A percentile compares a stretch with the other conserved stretches of the same genome.
Evolutionary conservation across 345 rosid genomes (phyloP).

Genomic region (Linum usitatissimum): DNA sequence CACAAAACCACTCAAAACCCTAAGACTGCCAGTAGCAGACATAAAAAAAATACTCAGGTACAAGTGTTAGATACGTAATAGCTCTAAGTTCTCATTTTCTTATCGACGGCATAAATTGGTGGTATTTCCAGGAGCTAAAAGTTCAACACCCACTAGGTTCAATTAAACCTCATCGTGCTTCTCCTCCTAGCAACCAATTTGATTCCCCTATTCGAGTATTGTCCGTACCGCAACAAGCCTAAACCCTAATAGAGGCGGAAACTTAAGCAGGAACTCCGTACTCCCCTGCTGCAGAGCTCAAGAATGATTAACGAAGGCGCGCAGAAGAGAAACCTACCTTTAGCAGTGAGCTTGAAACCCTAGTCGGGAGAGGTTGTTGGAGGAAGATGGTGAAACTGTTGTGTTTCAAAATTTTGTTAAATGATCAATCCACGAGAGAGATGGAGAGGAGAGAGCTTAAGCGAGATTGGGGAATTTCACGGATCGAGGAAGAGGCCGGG

Average conservation of each 20-base stretch:
- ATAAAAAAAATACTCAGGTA: too few species aligned
- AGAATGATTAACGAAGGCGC: not conserved
- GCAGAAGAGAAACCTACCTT: too few species aligned
- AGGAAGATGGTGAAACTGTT: too few species aligned
- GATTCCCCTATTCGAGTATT: not conserved
- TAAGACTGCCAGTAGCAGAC: not conserved
- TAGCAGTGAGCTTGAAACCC: too few species aligned
- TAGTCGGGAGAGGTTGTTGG: too few species aligned
- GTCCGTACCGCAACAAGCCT: not conserved
- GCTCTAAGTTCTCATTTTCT: not conserved
- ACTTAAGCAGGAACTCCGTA: not conserved
- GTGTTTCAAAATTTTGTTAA: too few species aligned
- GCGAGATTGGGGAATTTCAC: slow-evolving; percentile 2
- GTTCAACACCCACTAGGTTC: not conserved
- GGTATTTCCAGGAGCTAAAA: not conserved
- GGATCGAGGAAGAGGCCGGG: slow-evolving; percentile 1
- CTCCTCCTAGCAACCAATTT: not conserved
- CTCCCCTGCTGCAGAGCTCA: not conserved
- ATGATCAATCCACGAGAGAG: not conserved
- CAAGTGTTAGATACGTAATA: not conserved
- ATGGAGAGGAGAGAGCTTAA: not conserved
- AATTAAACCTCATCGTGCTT: not conserved
- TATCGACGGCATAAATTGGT: not conserved
- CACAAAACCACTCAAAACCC: not conserved
- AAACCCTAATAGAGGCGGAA: not conserved